Percentiles rank a stretch among this genome's conserved stretches.
Evolutionary conservation across 768 basidiomycete genomes (phyloP).

Genomic region (Suillus alpinus): DNA sequence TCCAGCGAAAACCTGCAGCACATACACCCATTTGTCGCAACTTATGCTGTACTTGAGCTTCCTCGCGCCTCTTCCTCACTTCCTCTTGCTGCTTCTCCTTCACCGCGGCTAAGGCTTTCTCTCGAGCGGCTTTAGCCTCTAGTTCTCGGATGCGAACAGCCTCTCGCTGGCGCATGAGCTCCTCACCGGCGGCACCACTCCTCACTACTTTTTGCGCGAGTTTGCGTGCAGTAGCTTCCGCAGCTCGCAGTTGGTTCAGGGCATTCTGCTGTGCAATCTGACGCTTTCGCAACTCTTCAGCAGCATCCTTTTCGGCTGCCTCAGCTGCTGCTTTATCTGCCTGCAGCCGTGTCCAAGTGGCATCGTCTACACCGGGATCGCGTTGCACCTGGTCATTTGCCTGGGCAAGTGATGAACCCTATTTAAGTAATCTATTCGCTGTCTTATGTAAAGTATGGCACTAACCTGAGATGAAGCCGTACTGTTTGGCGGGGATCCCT

Average conservation of each 20-base stretch:
- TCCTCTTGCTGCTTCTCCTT: slow-evolving; percentile 39
- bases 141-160: slow-evolving; percentile 26
- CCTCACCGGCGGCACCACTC: slow-evolving; percentile 59
- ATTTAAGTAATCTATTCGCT: not conserved
- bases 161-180: slow-evolving; percentile 45
- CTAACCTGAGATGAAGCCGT: not conserved
- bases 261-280: slow-evolving; percentile 18
- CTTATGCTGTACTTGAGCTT: slow-evolving; percentile 35
- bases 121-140: slow-evolving; percentile 21
- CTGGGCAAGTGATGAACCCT: not conserved
- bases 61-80: slow-evolving; percentile 20
- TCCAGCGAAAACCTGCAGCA: slow-evolving; percentile 39
- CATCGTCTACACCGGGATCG: slow-evolving; percentile 54
- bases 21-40: slow-evolving; percentile 50
- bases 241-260: slow-evolving; percentile 12
- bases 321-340: slow-evolving; percentile 30
- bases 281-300: slow-evolving; percentile 16
- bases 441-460: not conserved
- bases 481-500: not conserved
- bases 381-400: slow-evolving; percentile 19
- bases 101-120: slow-evolving; percentile 24
- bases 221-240: slow-evolving; percentile 9
- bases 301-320: slow-evolving; percentile 15
- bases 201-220: slow-evolving; percentile 17
- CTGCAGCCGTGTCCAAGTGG: slow-evolving; percentile 49